Conservation (phyloP, 176 grass and related monocot species). For the Phyllostachys edulis region DNA sequence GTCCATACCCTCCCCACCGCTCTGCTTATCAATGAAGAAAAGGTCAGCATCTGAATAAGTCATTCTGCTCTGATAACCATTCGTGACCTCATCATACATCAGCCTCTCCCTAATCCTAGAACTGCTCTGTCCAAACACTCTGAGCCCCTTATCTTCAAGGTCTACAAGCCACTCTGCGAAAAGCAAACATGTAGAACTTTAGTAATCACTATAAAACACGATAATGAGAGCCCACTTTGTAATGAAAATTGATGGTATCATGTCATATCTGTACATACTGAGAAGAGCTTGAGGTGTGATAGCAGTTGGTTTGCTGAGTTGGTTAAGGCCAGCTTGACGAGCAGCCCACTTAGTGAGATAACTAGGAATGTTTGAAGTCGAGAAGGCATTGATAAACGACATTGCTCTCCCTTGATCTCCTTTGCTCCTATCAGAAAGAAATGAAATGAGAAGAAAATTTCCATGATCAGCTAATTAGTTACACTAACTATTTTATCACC, state of each 20-base stretch:
- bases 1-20: conserved; percentile 33
- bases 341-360: conserved; percentile 66
- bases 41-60: conserved; percentile 51
- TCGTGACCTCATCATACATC: conserved; percentile 53
- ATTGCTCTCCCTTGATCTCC: conserved; percentile 79
- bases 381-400: conserved; percentile 76
- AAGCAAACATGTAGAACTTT: conserved; percentile 40
- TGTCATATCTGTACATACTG: conserved; percentile 55
- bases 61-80: conserved; percentile 39
- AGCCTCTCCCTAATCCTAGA: conserved; percentile 57
- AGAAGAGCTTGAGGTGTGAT: conserved; percentile 81
- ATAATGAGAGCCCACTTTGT: not conserved
- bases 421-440: conserved; percentile 64
- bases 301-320: conserved; percentile 61
- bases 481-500: conserved; percentile 47
- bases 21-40: conserved; percentile 85
- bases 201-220: conserved; percentile 11
- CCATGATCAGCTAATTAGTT: not conserved
- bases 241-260: conserved; percentile 3
- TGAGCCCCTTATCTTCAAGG: conserved; percentile 75
- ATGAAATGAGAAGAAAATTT: conserved; percentile 36
- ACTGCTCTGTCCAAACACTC: conserved; percentile 63
- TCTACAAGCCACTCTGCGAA: conserved; percentile 74
- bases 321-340: conserved; percentile 43
- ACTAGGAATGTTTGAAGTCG: conserved; percentile 67